Conservation (phyloP, 495 filamentous ascomycete species). For the Pyronema domesticum region DNA sequence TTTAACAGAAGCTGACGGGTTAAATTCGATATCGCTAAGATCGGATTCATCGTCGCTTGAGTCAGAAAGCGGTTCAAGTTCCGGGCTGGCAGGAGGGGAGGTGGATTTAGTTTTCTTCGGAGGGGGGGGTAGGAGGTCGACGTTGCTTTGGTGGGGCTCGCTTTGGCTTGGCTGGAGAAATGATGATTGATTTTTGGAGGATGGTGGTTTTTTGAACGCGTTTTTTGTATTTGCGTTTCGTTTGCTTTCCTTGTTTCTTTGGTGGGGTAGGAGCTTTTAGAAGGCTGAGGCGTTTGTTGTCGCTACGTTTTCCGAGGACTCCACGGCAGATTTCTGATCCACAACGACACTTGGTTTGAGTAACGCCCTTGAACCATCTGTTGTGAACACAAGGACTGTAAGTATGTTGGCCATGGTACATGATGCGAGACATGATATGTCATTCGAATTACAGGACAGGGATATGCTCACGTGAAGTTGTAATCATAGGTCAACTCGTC, state of each 20-base stretch:
- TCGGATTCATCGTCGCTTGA: conserved; percentile 1
- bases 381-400: background rate
- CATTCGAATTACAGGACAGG: conserved; percentile 31
- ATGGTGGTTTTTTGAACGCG: background rate
- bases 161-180: conserved; percentile 9
- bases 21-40: background rate
- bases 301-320: conserved; percentile 39
- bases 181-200: conserved; percentile 17
- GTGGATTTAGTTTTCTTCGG: conserved; percentile 5
- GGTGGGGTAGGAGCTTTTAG: conserved; percentile 8
- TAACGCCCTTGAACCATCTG: conserved; percentile 25
- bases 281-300: background rate
- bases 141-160: conserved; percentile 13
- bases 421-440: background rate
- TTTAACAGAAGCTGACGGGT: background rate
- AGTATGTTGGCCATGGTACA: background rate
- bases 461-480: conserved; percentile 72
- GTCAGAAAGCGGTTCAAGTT: conserved; percentile 8
- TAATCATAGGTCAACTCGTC: conserved; percentile 99
- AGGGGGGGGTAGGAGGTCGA: conserved; percentile 4
- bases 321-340: conserved; percentile 60
- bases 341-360: conserved; percentile 57
- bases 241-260: conserved; percentile 23
- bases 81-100: conserved; percentile 11
- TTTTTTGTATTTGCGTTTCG: conserved; percentile 10